Evolutionary conservation across 1,139 yeast species (phyloP), one percentile per base, ranked within the genome.

Genomic region (Pichia sp.): DNA sequence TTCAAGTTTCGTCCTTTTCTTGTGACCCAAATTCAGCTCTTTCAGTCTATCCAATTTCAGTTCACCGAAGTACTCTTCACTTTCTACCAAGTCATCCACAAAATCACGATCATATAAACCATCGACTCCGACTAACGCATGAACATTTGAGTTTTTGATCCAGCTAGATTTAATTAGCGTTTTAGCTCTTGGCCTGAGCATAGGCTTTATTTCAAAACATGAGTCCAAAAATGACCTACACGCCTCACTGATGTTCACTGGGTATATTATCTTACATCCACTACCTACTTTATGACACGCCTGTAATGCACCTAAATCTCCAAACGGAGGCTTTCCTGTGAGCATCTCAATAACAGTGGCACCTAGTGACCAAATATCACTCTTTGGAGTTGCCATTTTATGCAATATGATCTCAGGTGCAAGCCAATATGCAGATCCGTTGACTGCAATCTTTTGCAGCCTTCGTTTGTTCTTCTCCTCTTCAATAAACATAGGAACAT

Each of bases 291-390:
- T 95, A 62, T 85, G 95, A 46, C 91, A 67, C 0, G 96, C 88
- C 1, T 94, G 85, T 77, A 87, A 82, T 19, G 87, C 85, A 40
- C 80, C 78, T 39, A 82, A 62, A 34, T 85, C 80, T 45, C 82
- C 81, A 50, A 85, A 86, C 0, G 97, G 96, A 0, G 98, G 97
- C 36, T 77, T 69, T 0, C 86, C 94, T 0, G 96, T 82, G 37
- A 86, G 64, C 33, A 91, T 63, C 55, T 91, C 99, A 9, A 88
- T 76, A 5, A 88, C 74, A 0, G 97, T 91, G 14, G 96, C 94
- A 2, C 97, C 99, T 25, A 91, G 61, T n/a, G 96, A 84, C 97
- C 94, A 83, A 19, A 82, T 73, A 57, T 83, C 94, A 5, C 95
- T 84, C 1, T 94, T 84, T 0, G 94, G 77, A 5, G 43, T 39